Evolutionary conservation across 2,329 filamentous ascomycete species (phyloP).

Genomic region (Colletotrichum melonis): DNA sequence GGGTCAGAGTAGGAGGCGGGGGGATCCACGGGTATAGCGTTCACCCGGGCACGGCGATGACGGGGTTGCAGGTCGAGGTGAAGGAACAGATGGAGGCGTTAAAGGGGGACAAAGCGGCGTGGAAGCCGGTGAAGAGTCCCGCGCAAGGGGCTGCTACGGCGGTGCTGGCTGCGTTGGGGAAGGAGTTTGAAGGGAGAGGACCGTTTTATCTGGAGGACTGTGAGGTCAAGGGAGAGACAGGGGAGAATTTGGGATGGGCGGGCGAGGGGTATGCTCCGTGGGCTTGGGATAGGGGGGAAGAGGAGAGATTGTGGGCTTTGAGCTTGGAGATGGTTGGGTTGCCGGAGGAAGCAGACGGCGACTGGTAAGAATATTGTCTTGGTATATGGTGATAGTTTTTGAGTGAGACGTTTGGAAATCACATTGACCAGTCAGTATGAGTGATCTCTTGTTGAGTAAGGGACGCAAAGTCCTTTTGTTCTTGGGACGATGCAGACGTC

Average conservation of each 20-base stretch:
- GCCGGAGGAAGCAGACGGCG: background rate
- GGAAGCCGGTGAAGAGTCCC: conserved; percentile 19
- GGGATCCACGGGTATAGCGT: background rate
- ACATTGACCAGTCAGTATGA: no score
- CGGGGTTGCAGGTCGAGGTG: background rate
- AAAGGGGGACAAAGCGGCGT: background rate
- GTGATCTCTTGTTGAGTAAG: no score
- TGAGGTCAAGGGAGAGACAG: conserved; percentile 15
- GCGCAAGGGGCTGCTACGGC: conserved; percentile 60
- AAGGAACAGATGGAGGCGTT: background rate
- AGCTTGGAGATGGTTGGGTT: conserved; percentile 1
- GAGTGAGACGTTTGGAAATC: no score
- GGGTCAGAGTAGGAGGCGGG: background rate
- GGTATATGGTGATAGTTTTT: background rate
- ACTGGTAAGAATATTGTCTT: background rate
- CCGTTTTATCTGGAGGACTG: conserved; percentile 58
- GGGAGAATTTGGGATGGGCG: background rate
- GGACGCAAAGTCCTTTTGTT: no score
- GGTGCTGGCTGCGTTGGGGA: conserved; percentile 53
- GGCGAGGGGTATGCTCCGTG: background rate
- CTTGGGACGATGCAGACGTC: no score
- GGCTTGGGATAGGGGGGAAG: conserved; percentile 5
- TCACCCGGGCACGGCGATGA: background rate
- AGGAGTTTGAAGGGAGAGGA: conserved; percentile 53
- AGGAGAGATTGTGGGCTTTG: background rate